phyloP scores from a whole-genome alignment of 768 basidiomycete genomes.

The Asterophora parasitica region DNA sequence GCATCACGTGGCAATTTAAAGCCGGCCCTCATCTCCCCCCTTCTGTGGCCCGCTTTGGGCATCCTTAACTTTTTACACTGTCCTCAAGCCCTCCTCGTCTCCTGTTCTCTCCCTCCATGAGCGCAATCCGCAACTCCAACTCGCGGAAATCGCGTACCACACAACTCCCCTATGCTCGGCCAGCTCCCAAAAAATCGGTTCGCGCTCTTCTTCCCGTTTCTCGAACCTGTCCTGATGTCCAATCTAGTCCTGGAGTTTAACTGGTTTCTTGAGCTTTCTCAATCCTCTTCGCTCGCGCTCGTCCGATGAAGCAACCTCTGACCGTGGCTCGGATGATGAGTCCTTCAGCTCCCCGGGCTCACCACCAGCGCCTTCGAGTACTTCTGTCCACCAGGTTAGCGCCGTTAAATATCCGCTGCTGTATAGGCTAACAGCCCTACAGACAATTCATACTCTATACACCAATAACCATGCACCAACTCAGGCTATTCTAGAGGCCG shows the following conservation, averaged over 20 bases:
- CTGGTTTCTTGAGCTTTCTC: slow-evolving; percentile 43
- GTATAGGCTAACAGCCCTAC: background rate
- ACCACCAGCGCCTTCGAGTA: slow-evolving; percentile 21
- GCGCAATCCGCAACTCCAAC: slow-evolving; percentile 47
- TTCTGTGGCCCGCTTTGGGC: slow-evolving; percentile 18
- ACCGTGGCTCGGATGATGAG: slow-evolving; percentile 18
- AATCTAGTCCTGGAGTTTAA: slow-evolving; percentile 45
- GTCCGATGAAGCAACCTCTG: slow-evolving; percentile 17
- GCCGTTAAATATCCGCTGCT: background rate
- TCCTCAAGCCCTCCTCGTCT: slow-evolving; percentile 3
- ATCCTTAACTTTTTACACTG: slow-evolving; percentile 8
- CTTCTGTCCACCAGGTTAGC: slow-evolving; percentile 25
- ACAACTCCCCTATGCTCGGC: slow-evolving; percentile 56
- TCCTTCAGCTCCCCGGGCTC: background rate
- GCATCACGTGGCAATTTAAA: slow-evolving; percentile 30
- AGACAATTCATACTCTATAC: slow-evolving; percentile 19
- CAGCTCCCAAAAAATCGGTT: slow-evolving; percentile 44
- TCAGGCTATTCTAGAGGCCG: too few relatives aligned
- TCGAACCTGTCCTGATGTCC: slow-evolving; percentile 6
- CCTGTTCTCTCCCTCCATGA: slow-evolving; percentile 37
- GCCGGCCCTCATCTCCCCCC: slow-evolving; percentile 32
- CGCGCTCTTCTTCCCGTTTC: slow-evolving; percentile 13
- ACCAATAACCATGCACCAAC: background rate
- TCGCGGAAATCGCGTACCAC: slow-evolving; percentile 28
- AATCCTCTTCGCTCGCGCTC: slow-evolving; percentile 41